These are phyloP conservation scores for Scleromitrula shiraiana DNA, from an alignment of 2,329 filamentous ascomycete genomes.

Conservation along the genomic window DNA sequence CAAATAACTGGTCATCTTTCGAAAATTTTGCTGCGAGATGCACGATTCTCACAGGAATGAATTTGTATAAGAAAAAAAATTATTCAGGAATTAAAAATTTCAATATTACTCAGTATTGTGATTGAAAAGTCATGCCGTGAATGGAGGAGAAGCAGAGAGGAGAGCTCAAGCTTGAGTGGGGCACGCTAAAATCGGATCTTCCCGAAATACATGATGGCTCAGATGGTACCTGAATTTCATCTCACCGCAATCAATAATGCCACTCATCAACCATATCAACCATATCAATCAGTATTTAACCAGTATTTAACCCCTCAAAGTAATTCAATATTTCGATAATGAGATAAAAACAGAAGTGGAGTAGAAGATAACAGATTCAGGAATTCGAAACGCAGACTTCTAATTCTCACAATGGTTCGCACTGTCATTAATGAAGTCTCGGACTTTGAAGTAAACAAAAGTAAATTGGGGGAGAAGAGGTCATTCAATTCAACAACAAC, in stretches of 20 bases:
- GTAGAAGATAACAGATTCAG: too few species aligned
- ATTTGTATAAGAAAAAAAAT: too few species aligned
- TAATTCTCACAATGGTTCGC: neutral
- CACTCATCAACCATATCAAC: too few species aligned
- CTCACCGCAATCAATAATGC: too few species aligned
- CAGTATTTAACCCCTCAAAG: too few species aligned
- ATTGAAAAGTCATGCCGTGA: neutral
- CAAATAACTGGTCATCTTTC: neutral
- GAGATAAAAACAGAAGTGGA: too few species aligned
- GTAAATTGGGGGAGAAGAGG: constrained; percentile 16
- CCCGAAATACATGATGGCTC: too few species aligned
- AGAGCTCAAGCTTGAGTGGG: neutral
- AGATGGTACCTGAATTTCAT: too few species aligned
- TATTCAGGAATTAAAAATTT: too few species aligned
- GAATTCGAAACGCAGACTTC: too few species aligned
- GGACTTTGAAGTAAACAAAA: neutral
- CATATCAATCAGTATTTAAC: too few species aligned
- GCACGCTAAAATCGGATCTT: neutral
- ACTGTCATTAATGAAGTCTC: neutral
- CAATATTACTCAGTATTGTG: neutral
- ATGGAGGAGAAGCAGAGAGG: neutral
- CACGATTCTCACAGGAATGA: neutral
- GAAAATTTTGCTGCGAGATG: neutral
- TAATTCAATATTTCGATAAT: too few species aligned
- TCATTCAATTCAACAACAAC: constrained; percentile 13